phyloP scores from a whole-genome alignment of 1,284 basidiomycete species.

The Exobasidium cylindrosporum region DNA sequence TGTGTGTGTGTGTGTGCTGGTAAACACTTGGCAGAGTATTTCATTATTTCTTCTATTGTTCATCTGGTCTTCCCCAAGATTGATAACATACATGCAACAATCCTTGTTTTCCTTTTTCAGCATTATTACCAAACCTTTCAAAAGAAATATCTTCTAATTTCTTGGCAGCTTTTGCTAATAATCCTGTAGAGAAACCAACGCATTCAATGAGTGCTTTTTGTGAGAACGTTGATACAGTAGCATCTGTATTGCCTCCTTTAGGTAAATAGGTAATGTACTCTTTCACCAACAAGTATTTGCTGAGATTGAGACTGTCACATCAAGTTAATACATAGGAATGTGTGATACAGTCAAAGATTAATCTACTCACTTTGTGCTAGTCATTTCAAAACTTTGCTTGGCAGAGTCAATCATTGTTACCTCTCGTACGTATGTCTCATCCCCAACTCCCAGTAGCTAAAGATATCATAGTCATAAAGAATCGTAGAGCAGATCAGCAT shows the following conservation, averaged over 20 bases:
- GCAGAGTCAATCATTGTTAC: slow-evolving; percentile 67
- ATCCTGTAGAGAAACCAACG: slow-evolving; percentile 22
- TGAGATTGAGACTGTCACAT: slow-evolving; percentile 71
- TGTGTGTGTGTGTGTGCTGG: too few relatives aligned
- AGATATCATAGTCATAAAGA: background rate
- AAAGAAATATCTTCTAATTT: slow-evolving; percentile 44
- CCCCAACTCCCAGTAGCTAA: slow-evolving; percentile 80
- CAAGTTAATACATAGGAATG: background rate
- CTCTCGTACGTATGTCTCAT: slow-evolving; percentile 90
- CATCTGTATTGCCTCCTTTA: background rate
- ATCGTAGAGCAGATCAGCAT: background rate
- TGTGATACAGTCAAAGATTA: slow-evolving; percentile 13
- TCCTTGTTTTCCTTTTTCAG: slow-evolving; percentile 32
- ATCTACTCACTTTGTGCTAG: slow-evolving; percentile 33
- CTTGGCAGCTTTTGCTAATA: slow-evolving; percentile 25
- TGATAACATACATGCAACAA: slow-evolving; percentile 29
- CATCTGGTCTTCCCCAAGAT: slow-evolving; percentile 17
- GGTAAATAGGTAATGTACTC: slow-evolving; percentile 85
- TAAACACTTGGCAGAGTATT: too few relatives aligned
- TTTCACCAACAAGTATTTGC: slow-evolving; percentile 81
- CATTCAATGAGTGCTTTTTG: slow-evolving; percentile 35
- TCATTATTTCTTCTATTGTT: background rate
- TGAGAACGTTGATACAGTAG: slow-evolving; percentile 19
- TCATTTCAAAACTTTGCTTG: slow-evolving; percentile 29
- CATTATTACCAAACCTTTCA: slow-evolving; percentile 35